These are phyloP conservation scores for Rhizopus arrhizus DNA, from an alignment of 371 early-diverging fungal genomes.

Conservation along the genomic window DNA sequence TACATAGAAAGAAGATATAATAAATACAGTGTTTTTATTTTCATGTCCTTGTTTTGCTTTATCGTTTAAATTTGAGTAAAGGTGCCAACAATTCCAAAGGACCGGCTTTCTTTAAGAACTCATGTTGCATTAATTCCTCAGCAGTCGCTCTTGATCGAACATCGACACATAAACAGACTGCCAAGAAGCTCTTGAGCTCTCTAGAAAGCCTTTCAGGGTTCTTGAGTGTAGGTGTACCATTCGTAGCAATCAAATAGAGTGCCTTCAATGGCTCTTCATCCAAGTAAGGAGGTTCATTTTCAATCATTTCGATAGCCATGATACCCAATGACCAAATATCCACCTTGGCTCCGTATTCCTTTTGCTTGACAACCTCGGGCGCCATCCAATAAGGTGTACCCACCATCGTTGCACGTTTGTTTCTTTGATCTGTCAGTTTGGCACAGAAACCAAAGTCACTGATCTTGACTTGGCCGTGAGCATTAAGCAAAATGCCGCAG, in stretches of 20 bases:
- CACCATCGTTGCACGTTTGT: conserved; percentile 94
- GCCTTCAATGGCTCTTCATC: conserved; percentile 95
- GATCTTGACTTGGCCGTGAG: conserved; percentile 87
- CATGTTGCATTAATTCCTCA: conserved; percentile 79
- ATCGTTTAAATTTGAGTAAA: conserved; percentile 52
- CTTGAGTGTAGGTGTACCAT: conserved; percentile 94
- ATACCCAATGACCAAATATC: conserved; percentile 95
- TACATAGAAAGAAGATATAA: no score
- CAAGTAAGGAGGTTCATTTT: conserved; percentile 96
- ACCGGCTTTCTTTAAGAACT: conserved; percentile 70
- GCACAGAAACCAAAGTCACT: conserved; percentile 96
- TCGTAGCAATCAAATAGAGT: conserved; percentile 93
- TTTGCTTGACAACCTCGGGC: conserved; percentile 89
- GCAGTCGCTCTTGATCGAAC: conserved; percentile 81
- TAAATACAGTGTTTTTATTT: not conserved
- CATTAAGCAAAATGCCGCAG: conserved; percentile 88
- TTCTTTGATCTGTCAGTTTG: conserved; percentile 80
- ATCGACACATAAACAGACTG: conserved; percentile 88
- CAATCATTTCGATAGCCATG: conserved; percentile 97
- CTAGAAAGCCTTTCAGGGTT: conserved; percentile 78
- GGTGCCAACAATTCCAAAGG: conserved; percentile 55
- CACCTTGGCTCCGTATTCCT: conserved; percentile 86
- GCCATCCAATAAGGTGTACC: conserved; percentile 97
- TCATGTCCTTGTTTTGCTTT: not conserved
- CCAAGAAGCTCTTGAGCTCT: conserved; percentile 86